phyloP scores from a whole-genome alignment of 306 rosid species.

The Datisca glomerata region DNA sequence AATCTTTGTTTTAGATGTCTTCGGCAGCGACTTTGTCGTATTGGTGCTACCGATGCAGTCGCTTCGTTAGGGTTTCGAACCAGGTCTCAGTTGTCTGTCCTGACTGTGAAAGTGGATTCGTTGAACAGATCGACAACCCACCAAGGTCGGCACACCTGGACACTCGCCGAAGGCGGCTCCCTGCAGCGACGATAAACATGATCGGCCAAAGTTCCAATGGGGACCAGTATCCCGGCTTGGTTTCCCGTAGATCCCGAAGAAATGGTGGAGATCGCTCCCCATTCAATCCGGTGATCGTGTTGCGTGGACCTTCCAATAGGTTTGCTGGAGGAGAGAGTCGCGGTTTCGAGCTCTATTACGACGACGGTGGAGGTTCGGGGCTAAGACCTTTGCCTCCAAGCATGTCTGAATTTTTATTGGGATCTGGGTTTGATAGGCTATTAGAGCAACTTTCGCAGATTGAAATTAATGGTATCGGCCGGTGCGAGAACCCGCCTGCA shows the following conservation, averaged over 20 bases:
- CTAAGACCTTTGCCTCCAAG: background rate
- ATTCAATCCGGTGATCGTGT: constrained; percentile 1
- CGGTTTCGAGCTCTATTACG: constrained; percentile 1
- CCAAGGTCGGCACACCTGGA: constrained; percentile 1
- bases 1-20: background rate
- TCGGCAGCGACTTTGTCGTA: background rate
- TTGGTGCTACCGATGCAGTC: constrained; percentile 4
- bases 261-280: constrained; percentile 3
- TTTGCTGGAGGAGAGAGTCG: background rate
- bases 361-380: background rate
- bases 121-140: constrained; percentile 3
- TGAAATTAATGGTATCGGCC: constrained; percentile 2
- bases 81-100: background rate
- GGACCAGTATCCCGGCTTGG: background rate
- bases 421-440: constrained; percentile 12
- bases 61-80: constrained; percentile 3
- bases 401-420: constrained; percentile 8
- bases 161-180: background rate
- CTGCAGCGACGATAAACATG: background rate
- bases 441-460: constrained; percentile 11
- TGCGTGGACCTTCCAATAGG: background rate
- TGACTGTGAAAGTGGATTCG: constrained; percentile 2
- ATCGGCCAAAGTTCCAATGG: background rate
- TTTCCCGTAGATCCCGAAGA: background rate
- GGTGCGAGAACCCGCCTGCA: constrained; percentile 5